Conservation (phyloP, 345 rosid species). For the Litchi chinensis region DNA sequence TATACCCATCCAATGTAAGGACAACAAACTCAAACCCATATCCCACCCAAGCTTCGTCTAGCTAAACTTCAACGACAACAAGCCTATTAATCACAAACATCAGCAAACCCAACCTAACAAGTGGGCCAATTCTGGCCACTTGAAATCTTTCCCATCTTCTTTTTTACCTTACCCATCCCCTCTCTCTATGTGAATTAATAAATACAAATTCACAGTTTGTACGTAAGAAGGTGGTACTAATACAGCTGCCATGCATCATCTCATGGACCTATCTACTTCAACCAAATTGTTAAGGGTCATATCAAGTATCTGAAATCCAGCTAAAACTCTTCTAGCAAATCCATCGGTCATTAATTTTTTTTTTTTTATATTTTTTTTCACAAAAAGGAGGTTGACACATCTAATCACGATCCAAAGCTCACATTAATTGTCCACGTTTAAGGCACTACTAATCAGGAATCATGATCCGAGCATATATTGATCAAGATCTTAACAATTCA, state of each 20-base stretch:
- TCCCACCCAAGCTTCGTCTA: neutral
- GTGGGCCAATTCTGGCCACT: neutral
- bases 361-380: neutral
- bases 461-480: neutral
- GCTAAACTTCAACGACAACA: neutral
- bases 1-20: neutral
- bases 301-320: slow-evolving; percentile 30
- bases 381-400: neutral
- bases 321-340: slow-evolving; percentile 31
- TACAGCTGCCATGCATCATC: slow-evolving; percentile 4
- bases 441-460: neutral
- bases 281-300: slow-evolving; percentile 24
- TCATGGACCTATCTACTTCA: neutral
- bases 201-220: neutral
- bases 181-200: no score
- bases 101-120: neutral
- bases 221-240: neutral
- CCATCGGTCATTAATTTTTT: neutral
- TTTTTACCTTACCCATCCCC: neutral
- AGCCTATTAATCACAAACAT: neutral
- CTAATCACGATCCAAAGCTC: slow-evolving; percentile 16
- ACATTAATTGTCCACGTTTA: neutral
- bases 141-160: no score
- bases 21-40: neutral
- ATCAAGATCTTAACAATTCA: neutral